Evolutionary conservation across 768 basidiomycete species (phyloP), one percentile per base, ranked within the genome.

Genomic region (Psilocybe azurescens): DNA sequence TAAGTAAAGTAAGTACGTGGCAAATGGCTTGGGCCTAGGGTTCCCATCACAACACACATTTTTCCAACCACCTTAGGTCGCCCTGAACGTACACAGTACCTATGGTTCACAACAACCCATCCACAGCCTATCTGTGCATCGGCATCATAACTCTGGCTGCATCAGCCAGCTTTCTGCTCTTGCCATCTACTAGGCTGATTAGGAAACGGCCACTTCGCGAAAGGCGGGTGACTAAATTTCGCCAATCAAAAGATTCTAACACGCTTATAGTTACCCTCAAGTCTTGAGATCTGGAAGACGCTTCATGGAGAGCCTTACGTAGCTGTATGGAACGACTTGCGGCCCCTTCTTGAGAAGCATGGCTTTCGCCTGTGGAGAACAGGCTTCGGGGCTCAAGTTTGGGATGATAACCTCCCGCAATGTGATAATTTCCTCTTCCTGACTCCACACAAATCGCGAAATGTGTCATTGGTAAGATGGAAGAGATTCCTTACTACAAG

Each of bases 361-460:
- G 52, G 52, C 2, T 53, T 53, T 38, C 52, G 32, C 5, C 52
- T 53, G 3, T 53, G 52, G 52, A 14, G 14, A n/a, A 53, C 8
- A 18, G 52, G 6, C 5, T 53, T 53, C 36, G 52, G 52, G 6
- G 14, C 32, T 9, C 52, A 53, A 14, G 13, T 16, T 18, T 20
- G 20, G 16, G 32, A 53, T 36, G 32, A 13, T 7, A 7, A 11
- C 13, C 18, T 9, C 52, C 52, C 52, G 2, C 52, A 36, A 53
- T 53, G 52, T 32, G 32, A 53, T 13, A 53, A 53, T 32, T 53
- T 53, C 14, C n/a, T 53, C 13, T 53, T 29, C 11, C n/a, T 51
- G 9, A 51, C 50, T 16, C 50, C 28, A 13, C 28, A 51, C 29
- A 51, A 51, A n/a, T 30, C 30, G 9, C 24, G 28, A 14, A 51